Percentiles rank a stretch among this genome's conserved stretches.
Conservation (phyloP, 768 basidiomycete genomes). For the Suillus subaureus region DNA sequence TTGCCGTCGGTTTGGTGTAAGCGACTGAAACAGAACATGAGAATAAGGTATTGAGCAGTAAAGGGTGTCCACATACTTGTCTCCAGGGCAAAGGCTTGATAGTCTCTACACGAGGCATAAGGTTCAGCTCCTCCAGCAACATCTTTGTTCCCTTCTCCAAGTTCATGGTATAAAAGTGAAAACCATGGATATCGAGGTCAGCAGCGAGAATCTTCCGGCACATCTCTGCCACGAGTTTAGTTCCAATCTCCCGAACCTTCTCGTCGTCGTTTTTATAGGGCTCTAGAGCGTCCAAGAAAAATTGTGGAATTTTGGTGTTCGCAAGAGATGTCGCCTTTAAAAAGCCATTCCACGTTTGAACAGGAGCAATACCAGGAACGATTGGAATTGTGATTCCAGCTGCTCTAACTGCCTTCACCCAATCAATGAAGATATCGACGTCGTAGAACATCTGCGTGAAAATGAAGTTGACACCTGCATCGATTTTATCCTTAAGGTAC, state of each 20-base stretch:
- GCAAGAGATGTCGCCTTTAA: slow-evolving; percentile 78
- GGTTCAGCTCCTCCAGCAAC: slow-evolving; percentile 88
- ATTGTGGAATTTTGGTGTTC: slow-evolving; percentile 76
- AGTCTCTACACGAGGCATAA: slow-evolving; percentile 86
- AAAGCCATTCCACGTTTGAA: slow-evolving; percentile 97
- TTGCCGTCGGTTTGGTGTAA: slow-evolving; percentile 87
- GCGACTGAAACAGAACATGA: slow-evolving; percentile 51
- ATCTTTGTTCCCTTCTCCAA: slow-evolving; percentile 94
- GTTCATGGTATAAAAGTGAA: slow-evolving; percentile 99
- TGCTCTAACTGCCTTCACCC: slow-evolving; percentile 82
- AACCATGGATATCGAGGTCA: slow-evolving; percentile 79
- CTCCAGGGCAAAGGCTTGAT: slow-evolving; percentile 98
- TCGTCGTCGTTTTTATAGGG: slow-evolving; percentile 93
- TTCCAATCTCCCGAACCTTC: slow-evolving; percentile 89
- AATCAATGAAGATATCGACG: slow-evolving; percentile 84
- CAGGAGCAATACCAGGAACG: slow-evolving; percentile 92
- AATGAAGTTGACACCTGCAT: slow-evolving; percentile 89
- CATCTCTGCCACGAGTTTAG: slow-evolving; percentile 93
- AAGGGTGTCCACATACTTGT: slow-evolving; percentile 56
- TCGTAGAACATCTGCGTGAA: slow-evolving; percentile 99
- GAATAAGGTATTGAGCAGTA: slow-evolving; percentile 16
- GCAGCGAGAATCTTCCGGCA: slow-evolving; percentile 83
- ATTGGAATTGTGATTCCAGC: slow-evolving; percentile 90
- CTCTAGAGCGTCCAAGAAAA: slow-evolving; percentile 74
- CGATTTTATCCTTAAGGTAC: slow-evolving; percentile 89